These are phyloP conservation scores for Chrysosporium keratinophilum DNA, from an alignment of 2,329 filamentous ascomycete genomes.

Conservation along the genomic window DNA sequence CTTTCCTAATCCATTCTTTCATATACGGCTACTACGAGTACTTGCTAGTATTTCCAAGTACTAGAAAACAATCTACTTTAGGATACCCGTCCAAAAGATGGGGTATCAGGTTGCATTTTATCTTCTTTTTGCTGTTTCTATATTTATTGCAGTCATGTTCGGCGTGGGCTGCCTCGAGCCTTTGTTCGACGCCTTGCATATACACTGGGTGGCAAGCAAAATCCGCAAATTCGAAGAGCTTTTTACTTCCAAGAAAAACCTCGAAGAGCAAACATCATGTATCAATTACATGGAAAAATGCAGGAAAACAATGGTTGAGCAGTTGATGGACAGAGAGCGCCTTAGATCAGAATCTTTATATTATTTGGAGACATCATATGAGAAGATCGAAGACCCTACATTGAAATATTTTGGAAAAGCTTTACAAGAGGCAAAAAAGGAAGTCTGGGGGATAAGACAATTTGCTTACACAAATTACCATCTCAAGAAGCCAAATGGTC, in stretches of 20 bases:
- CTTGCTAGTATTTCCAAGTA: no score
- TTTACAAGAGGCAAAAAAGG: not conserved
- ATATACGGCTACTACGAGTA: no score
- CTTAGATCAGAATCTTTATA: not conserved
- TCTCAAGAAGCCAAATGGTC: not conserved
- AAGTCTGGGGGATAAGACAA: not conserved
- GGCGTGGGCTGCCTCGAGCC: not conserved
- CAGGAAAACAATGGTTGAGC: not conserved
- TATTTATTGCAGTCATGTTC: not conserved
- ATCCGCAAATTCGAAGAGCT: not conserved
- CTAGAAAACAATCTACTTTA: no score
- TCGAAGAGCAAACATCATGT: not conserved
- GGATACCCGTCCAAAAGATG: no score
- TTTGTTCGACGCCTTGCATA: conserved; percentile 1
- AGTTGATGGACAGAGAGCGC: not conserved
- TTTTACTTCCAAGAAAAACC: not conserved
- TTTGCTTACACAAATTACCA: not conserved
- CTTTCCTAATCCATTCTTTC: no score
- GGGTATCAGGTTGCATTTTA: no score
- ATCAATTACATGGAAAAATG: not conserved
- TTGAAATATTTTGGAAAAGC: not conserved
- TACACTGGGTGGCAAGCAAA: conserved; percentile 1
- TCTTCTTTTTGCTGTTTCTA: no score
- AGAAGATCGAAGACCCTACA: not conserved
- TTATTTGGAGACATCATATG: not conserved